A percentile compares a stretch with the other conserved stretches of the same genome.
phyloP scores from a whole-genome alignment of 345 rosid species.

The Brassica juncea region DNA sequence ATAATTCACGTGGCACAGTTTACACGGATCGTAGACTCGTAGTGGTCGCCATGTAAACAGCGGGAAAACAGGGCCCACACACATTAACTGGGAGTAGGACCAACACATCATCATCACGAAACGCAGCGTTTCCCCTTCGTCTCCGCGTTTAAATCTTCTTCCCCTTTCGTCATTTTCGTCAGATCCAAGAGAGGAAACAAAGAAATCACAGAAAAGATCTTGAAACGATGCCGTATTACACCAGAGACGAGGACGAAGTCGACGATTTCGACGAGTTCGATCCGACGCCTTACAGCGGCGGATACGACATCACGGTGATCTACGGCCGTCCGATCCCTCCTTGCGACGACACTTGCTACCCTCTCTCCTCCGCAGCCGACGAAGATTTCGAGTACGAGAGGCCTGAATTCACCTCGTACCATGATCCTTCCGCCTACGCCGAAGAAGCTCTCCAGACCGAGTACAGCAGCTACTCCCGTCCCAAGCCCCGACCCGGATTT shows the following conservation, averaged over 20 bases:
- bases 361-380: conserved; percentile 43
- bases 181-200: conserved; percentile 1
- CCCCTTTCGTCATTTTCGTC: not conserved
- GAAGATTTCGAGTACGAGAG: conserved; percentile 65
- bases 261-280: conserved; percentile 82
- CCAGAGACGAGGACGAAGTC: conserved; percentile 53
- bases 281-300: conserved; percentile 93
- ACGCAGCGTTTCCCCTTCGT: conserved; percentile 29
- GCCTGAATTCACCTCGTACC: conserved; percentile 61
- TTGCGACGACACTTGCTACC: conserved; percentile 68
- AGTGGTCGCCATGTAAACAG: conserved; percentile 32
- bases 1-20: conserved; percentile 23
- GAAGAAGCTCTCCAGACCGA: conserved; percentile 67
- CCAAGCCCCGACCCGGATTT: conserved; percentile 70
- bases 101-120: not conserved
- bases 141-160: not conserved
- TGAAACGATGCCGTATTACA: conserved; percentile 78
- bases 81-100: not conserved
- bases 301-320: conserved; percentile 64
- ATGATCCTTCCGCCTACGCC: conserved; percentile 71
- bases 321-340: conserved; percentile 85
- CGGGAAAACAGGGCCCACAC: not conserved
- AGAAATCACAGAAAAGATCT: not conserved
- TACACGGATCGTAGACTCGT: conserved; percentile 3
- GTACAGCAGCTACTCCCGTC: conserved; percentile 78